A percentile compares a stretch with the other conserved stretches of the same genome.
These are phyloP conservation scores for Triticum dicoccoides DNA, from an alignment of 176 grass and related monocot species.

Conservation along the genomic window DNA sequence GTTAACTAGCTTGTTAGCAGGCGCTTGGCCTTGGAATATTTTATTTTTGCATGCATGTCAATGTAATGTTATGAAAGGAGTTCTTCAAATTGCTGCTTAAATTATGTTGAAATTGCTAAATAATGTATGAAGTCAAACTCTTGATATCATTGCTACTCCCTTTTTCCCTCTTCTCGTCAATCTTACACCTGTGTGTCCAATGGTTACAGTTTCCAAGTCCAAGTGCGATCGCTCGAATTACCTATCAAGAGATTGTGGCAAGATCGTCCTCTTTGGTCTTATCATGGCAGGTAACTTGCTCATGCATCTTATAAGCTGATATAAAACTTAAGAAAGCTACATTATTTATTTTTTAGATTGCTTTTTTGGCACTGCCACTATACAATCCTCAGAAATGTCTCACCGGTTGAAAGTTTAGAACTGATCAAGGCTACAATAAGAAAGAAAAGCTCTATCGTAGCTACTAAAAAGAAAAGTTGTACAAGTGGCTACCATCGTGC, in stretches of 20 bases:
- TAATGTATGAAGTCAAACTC: neutral
- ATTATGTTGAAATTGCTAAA: neutral
- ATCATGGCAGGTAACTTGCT: slow-evolving; percentile 40
- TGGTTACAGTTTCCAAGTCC: slow-evolving; percentile 27
- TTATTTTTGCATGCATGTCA: too few relatives aligned
- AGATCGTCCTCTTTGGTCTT: slow-evolving; percentile 22
- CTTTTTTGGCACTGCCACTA: neutral
- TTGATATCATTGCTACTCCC: neutral
- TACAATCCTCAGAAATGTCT: neutral
- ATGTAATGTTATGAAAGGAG: too few relatives aligned
- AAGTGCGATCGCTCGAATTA: neutral
- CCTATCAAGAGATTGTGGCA: slow-evolving; percentile 22
- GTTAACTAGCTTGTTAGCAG: too few relatives aligned
- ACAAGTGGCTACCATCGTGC: too few relatives aligned
- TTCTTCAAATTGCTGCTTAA: neutral
- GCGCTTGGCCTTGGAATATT: neutral
- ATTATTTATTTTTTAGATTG: neutral
- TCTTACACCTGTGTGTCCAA: neutral
- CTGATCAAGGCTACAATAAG: neutral
- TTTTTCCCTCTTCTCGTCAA: neutral
- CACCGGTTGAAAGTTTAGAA: neutral
- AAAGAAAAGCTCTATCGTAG: too few relatives aligned
- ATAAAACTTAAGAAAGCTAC: neutral
- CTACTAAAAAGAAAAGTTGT: too few relatives aligned
- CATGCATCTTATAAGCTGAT: neutral